phyloP scores from a whole-genome alignment of 2,329 filamentous ascomycete genomes.

The Colletotrichum zoysiae region DNA sequence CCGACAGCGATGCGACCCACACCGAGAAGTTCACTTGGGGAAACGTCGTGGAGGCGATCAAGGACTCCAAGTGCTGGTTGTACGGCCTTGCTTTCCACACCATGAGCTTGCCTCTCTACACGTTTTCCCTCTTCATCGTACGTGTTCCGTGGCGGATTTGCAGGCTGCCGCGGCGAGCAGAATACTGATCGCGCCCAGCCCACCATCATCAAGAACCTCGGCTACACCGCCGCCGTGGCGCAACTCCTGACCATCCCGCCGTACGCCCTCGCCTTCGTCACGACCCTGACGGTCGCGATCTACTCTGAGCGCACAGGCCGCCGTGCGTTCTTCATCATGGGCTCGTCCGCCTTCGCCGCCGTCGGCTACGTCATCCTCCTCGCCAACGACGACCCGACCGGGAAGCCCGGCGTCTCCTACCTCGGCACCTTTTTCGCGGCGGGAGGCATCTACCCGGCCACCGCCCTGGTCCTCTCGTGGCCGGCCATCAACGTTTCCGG shows the following conservation, averaged over 20 bases:
- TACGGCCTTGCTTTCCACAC: constrained; percentile 81
- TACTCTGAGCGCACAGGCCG: constrained; percentile 69
- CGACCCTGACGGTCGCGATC: constrained; percentile 70
- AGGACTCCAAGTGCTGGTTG: constrained; percentile 78
- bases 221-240: constrained; percentile 65
- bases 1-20: constrained; percentile 77
- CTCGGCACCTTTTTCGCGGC: constrained; percentile 73
- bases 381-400: constrained; percentile 58
- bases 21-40: constrained; percentile 77
- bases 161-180: no score
- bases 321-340: constrained; percentile 74
- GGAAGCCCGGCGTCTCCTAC: constrained; percentile 69
- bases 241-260: constrained; percentile 74
- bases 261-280: constrained; percentile 71
- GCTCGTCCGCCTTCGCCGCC: constrained; percentile 66
- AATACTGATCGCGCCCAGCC: constrained; percentile 48
- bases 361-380: constrained; percentile 74
- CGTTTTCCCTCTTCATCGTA: constrained; percentile 66
- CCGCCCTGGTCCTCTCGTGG: constrained; percentile 75
- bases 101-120: constrained; percentile 74
- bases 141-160: constrained; percentile 32
- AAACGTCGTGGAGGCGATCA: constrained; percentile 72
- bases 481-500: constrained; percentile 79
- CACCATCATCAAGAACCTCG: constrained; percentile 66
- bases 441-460: constrained; percentile 75